Evolutionary conservation across 768 basidiomycete genomes (phyloP), one percentile per base, ranked within the genome.

Genomic region (Sporobolomyces roseus): DNA sequence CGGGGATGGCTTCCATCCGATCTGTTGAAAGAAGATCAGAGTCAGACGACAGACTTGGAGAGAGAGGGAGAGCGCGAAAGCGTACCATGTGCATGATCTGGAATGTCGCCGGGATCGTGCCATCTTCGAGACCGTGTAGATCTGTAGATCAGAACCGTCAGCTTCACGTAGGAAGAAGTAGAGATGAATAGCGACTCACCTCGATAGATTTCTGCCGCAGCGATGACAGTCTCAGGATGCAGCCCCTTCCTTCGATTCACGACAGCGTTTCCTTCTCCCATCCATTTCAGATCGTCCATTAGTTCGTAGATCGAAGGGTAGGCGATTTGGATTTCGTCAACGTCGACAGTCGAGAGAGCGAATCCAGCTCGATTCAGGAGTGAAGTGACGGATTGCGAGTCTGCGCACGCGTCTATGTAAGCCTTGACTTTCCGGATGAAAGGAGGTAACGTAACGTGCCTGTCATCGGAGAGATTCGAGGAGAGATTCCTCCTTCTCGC

Each of bases 271-370:
- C 85, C 86, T 77, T 99, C 96, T 25, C 96, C 96, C 96, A 99
- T 99, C 77, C 91, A 87, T 59, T 85, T 83, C n/a, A 99, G 79
- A 78, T 99, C 96, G 63, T 92, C 86, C 78, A 98, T 82, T 19
- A 99, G 84, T 76, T 98, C 94, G 88, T 89, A 97, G 84, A 98
- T 93, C 51, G 86, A 88, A 1, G 96, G 96, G 76, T 97, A 99
- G 10, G 84, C 84, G 43, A 97, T 86, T 71, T 85, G 86, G 10
- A 99, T 83, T 80, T 99, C 96, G 76, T 99, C 96, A 41, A 89
- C 85, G 75, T 99, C 96, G 36, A 98, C 91, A 0, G 96, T 98
- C 23, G 97, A 85, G 27, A 96, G 81, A 0, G 88, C 90, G 78
- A 98, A 96, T 17, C 94, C 94, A 0, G 96, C 94, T 61, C 93